Evolutionary conservation across 164 flowering plant species (phyloP).

Genomic region (Stephania japonica): DNA sequence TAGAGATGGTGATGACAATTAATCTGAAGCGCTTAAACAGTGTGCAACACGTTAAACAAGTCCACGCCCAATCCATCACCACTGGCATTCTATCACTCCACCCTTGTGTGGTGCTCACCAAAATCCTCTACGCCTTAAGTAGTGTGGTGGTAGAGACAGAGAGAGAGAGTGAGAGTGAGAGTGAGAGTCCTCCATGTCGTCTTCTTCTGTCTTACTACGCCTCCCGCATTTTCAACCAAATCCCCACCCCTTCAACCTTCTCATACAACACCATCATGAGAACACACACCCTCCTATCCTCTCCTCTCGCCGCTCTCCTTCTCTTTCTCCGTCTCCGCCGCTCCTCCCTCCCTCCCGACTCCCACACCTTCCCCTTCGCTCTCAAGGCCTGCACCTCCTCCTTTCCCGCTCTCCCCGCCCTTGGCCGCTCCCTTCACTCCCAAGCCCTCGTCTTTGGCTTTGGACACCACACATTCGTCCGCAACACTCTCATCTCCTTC

Average conservation of each 20-base stretch:
- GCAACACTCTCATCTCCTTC: conserved; percentile 40
- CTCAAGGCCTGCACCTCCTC: conserved; percentile 44
- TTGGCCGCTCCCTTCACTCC: conserved; percentile 39
- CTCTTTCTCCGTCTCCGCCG: conserved; percentile 50
- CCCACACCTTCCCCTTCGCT: conserved; percentile 59
- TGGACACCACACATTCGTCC: conserved; percentile 32
- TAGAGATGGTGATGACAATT: too few species aligned
- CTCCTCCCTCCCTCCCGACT: conserved; percentile 41
- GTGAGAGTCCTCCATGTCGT: too few species aligned
- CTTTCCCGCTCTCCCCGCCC: conserved; percentile 11
- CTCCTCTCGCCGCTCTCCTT: conserved; percentile 36
- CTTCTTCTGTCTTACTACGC: conserved; percentile 48
- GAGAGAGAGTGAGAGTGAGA: too few species aligned
- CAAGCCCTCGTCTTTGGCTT: conserved; percentile 50
- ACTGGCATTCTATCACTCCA: conserved; percentile 25
- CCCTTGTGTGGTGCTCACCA: conserved; percentile 28
- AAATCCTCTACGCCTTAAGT: conserved; percentile 47
- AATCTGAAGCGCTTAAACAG: too few species aligned
- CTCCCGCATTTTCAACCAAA: conserved; percentile 36
- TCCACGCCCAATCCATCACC: conserved; percentile 58
- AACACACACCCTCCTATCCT: conserved; percentile 37
- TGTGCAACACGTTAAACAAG: too few species aligned
- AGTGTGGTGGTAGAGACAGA: too few species aligned
- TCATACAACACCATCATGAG: conserved; percentile 54
- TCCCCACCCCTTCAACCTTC: conserved; percentile 51